Conservation (phyloP, 768 basidiomycete genomes). For the Scleroderma citrinum region DNA sequence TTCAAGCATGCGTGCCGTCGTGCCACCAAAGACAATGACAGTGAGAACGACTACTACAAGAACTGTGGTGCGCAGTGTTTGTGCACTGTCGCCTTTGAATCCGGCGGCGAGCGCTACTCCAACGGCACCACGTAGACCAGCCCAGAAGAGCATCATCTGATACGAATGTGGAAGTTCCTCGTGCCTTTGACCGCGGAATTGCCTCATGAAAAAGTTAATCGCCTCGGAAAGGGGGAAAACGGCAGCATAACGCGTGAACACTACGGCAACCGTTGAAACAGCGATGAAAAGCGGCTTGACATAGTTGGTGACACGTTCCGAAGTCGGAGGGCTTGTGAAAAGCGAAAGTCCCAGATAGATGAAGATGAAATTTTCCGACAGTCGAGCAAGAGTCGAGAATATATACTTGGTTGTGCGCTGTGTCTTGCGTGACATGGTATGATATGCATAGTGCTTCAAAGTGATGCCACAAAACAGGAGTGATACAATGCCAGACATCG, state of each 20-base stretch:
- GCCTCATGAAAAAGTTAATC: slow-evolving; percentile 89
- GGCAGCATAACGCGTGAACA: slow-evolving; percentile 92
- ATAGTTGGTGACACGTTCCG: slow-evolving; percentile 72
- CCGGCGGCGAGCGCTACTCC: slow-evolving; percentile 96
- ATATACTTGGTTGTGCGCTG: slow-evolving; percentile 94
- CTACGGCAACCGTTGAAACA: slow-evolving; percentile 85
- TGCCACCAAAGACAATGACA: slow-evolving; percentile 92
- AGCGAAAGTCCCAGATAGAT: slow-evolving; percentile 95
- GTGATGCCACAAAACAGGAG: slow-evolving; percentile 98
- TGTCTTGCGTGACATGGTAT: slow-evolving; percentile 95
- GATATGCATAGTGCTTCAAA: slow-evolving; percentile 99
- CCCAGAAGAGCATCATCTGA: slow-evolving; percentile 99
- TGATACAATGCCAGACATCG: slow-evolving; percentile 95
- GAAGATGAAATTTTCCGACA: slow-evolving; percentile 99
- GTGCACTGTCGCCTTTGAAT: slow-evolving; percentile 89
- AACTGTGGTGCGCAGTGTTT: slow-evolving; percentile 88
- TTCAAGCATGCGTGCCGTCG: slow-evolving; percentile 95
- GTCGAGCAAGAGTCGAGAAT: slow-evolving; percentile 87
- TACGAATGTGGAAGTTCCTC: slow-evolving; percentile 97
- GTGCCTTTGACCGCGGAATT: slow-evolving; percentile 76
- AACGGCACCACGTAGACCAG: slow-evolving; percentile 92
- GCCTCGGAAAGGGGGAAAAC: slow-evolving; percentile 93
- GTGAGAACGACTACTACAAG: slow-evolving; percentile 94
- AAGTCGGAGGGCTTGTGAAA: slow-evolving; percentile 83
- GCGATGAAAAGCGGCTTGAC: slow-evolving; percentile 94